Base-by-base conservation (phyloP, 805 yeast genomes). In the Starmerella kuoi region DNA sequence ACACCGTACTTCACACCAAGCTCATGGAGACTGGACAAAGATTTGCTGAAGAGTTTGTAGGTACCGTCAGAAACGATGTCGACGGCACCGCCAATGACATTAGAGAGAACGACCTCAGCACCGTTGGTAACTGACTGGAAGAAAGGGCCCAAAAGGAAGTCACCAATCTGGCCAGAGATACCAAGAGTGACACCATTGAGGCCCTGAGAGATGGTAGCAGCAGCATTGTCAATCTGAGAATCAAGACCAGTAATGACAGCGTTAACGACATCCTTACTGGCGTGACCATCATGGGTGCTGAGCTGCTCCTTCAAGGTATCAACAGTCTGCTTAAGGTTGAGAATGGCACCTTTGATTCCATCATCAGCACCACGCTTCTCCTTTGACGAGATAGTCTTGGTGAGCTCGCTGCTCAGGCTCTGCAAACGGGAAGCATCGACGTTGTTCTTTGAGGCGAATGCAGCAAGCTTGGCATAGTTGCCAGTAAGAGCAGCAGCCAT, bases 61-160 rank as follows among this genome's bases (percentile, higher is more conserved):
- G 55, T 50, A 30, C 60, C 59, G 15, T 55, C 60, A 27, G 55
- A 37, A 19, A 49, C 55, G 18, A 52, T 36, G 47, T 55, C 58
- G 30, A 51, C 23, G 14, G 49, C n/a, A n/a, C n/a, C n/a, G n/a
- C n/a, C n/a, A n/a, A n/a, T n/a, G n/a, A n/a, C n/a, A n/a, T n/a
- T n/a, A n/a, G n/a, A n/a, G n/a, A n/a, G n/a, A n/a, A n/a, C n/a
- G n/a, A n/a, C n/a, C n/a, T n/a, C n/a, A n/a, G n/a, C n/a, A n/a
- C n/a, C n/a, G n/a, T n/a, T n/a, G n/a, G n/a, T n/a, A n/a, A n/a
- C n/a, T n/a, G n/a, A n/a, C n/a, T n/a, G n/a, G n/a, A n/a, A n/a
- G n/a, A n/a, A n/a, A n/a, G n/a, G n/a, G n/a, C n/a, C n/a, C n/a
- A n/a, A n/a, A n/a, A n/a, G n/a, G n/a, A n/a, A n/a, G n/a, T n/a